phyloP scores from a whole-genome alignment of 495 filamentous ascomycete species.

The Evernia prunastri region DNA sequence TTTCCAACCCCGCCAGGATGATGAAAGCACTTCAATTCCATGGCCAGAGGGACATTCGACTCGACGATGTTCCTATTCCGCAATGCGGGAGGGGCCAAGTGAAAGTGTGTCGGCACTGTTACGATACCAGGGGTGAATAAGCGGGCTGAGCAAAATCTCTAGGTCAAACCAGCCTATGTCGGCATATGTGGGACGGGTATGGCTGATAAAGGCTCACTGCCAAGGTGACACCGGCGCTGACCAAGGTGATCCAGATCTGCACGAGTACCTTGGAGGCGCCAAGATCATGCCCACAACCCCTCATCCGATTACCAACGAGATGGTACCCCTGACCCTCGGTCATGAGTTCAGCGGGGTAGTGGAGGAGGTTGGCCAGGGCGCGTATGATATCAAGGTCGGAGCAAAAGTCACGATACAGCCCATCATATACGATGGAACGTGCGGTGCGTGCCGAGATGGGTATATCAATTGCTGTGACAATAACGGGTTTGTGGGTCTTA shows the following conservation, averaged over 20 bases:
- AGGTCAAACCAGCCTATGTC: slow-evolving; percentile 49
- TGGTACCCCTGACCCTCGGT: slow-evolving; percentile 52
- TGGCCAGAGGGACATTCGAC: slow-evolving; percentile 36
- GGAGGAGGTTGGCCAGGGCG: slow-evolving; percentile 50
- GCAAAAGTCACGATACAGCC: slow-evolving; percentile 53
- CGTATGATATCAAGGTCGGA: slow-evolving; percentile 46
- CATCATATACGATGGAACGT: slow-evolving; percentile 53
- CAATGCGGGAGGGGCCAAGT: slow-evolving; percentile 36
- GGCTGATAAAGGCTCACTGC: neutral
- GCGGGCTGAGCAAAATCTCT: slow-evolving; percentile 4
- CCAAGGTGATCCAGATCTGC: slow-evolving; percentile 40
- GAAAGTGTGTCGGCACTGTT: slow-evolving; percentile 30
- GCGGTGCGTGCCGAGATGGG: slow-evolving; percentile 45
- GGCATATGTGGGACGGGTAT: slow-evolving; percentile 54
- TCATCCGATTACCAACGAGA: slow-evolving; percentile 52
- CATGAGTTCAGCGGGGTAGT: slow-evolving; percentile 57
- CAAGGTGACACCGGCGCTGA: slow-evolving; percentile 5
- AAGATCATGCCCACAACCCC: slow-evolving; percentile 44
- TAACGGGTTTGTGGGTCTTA: slow-evolving; percentile 55
- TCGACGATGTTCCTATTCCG: slow-evolving; percentile 40
- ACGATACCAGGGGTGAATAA: too few relatives aligned
- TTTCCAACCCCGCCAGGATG: slow-evolving; percentile 10
- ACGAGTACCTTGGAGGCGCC: slow-evolving; percentile 54
- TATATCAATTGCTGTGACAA: slow-evolving; percentile 51
- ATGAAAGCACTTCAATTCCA: slow-evolving; percentile 44